These are phyloP conservation scores for Ceratocystiopsis brevicomis DNA, from an alignment of 2,329 filamentous ascomycete species.

Conservation along the genomic window DNA sequence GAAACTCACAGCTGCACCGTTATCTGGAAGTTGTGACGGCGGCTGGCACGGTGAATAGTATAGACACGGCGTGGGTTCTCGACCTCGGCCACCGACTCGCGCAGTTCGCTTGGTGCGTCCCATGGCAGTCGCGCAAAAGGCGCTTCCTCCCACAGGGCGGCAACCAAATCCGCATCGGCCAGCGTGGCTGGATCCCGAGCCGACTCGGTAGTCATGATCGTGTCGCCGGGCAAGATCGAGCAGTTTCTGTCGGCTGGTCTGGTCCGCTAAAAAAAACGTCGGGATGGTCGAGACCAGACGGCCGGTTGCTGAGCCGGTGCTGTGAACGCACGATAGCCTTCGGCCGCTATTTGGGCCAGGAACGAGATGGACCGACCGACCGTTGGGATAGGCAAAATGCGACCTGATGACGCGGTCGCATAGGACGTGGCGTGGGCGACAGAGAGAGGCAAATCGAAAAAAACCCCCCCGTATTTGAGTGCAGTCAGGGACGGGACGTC, in stretches of 20 bases:
- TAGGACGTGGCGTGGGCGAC: too few relatives aligned
- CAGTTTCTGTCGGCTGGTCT: too few relatives aligned
- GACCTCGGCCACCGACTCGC: conserved; percentile 34
- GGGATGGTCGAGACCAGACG: neutral
- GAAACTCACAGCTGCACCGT: conserved; percentile 44
- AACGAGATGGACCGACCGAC: too few relatives aligned
- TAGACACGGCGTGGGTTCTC: conserved; percentile 44
- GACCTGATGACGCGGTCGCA: too few relatives aligned
- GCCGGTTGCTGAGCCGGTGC: too few relatives aligned
- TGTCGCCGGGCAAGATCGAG: too few relatives aligned
- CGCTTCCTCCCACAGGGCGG: conserved; percentile 41
- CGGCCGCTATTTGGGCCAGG: too few relatives aligned
- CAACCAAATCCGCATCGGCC: conserved; percentile 28
- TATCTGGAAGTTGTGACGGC: conserved; percentile 44
- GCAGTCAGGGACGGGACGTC: too few relatives aligned
- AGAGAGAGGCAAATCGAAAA: too few relatives aligned
- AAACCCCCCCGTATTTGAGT: too few relatives aligned
- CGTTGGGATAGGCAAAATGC: too few relatives aligned
- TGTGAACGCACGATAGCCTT: too few relatives aligned
- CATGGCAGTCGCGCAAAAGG: conserved; percentile 38
- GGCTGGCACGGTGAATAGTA: conserved; percentile 38
- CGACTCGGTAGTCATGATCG: conserved; percentile 28
- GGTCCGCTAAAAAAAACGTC: neutral
- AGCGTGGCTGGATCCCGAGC: conserved; percentile 10
- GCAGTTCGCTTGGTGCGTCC: conserved; percentile 41